phyloP scores from a whole-genome alignment of 805 yeast genomes.

The Barnettozyma pratensis region DNA sequence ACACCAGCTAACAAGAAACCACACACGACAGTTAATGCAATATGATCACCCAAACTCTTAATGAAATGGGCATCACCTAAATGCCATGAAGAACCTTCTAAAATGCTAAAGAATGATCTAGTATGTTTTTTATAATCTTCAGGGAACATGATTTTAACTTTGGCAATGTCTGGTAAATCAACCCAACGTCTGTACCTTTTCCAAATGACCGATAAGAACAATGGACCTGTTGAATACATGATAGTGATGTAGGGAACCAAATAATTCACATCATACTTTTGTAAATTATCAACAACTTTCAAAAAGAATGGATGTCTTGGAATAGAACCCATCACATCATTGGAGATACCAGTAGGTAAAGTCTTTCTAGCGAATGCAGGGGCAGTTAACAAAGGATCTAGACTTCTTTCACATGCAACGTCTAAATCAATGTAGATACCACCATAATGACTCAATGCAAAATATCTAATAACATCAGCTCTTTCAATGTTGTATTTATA shows the following conservation, averaged over 20 bases:
- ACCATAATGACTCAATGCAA: constrained; percentile 76
- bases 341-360: constrained; percentile 84
- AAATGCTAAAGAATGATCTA: constrained; percentile 64
- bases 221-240: constrained; percentile 91
- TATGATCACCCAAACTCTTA: constrained; percentile 68
- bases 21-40: constrained; percentile 61
- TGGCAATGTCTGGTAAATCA: constrained; percentile 59
- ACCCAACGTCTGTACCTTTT: constrained; percentile 77
- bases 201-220: constrained; percentile 82
- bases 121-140: constrained; percentile 60
- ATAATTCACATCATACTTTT: constrained; percentile 66
- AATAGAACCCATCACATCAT: constrained; percentile 88
- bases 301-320: constrained; percentile 83
- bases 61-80: constrained; percentile 78
- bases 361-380: constrained; percentile 89
- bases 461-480: constrained; percentile 88
- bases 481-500: constrained; percentile 81
- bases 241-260: constrained; percentile 84
- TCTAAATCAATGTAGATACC: constrained; percentile 89
- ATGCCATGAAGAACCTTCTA: constrained; percentile 92
- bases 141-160: constrained; percentile 67
- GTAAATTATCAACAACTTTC: constrained; percentile 59
- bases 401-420: constrained; percentile 73
- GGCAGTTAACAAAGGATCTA: constrained; percentile 76
- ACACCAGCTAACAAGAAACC: constrained; percentile 58